These are phyloP conservation scores for Plasmodium coatneyi DNA, from an alignment of 169 alveolate genomes.

Conservation along the genomic window DNA sequence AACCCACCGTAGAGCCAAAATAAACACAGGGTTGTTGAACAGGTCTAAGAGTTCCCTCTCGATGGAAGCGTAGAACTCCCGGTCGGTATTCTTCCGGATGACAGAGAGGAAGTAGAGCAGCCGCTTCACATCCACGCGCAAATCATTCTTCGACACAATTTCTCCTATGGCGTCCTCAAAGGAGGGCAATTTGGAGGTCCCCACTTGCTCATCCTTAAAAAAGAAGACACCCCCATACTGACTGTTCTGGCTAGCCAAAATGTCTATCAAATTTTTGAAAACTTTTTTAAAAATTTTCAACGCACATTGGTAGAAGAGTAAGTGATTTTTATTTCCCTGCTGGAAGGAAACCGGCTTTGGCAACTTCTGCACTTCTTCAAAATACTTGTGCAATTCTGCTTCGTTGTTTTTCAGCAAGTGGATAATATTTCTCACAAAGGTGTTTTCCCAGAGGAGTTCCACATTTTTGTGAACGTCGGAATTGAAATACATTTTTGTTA, in stretches of 20 bases:
- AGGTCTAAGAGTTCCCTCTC: constrained; percentile 24
- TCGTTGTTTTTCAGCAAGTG: constrained; percentile 17
- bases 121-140: constrained; percentile 24
- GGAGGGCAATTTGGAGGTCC: not conserved
- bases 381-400: constrained; percentile 24
- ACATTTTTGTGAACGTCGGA: constrained; percentile 7
- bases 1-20: constrained; percentile 27
- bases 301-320: constrained; percentile 46
- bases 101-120: constrained; percentile 42
- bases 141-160: constrained; percentile 21
- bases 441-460: constrained; percentile 26
- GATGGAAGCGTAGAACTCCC: not conserved
- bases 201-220: constrained; percentile 2
- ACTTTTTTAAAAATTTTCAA: constrained; percentile 10
- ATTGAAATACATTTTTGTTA: constrained; percentile 60
- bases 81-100: constrained; percentile 27
- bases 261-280: constrained; percentile 9
- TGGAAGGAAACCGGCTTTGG: constrained; percentile 54
- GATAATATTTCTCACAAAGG: constrained; percentile 45
- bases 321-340: constrained; percentile 14
- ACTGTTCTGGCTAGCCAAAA: not conserved
- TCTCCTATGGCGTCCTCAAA: constrained; percentile 21
- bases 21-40: constrained; percentile 46
- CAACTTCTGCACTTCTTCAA: constrained; percentile 8
- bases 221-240: constrained; percentile 1